Conservation (phyloP, 164 flowering plant species). For the Kingdonia uniflora region DNA sequence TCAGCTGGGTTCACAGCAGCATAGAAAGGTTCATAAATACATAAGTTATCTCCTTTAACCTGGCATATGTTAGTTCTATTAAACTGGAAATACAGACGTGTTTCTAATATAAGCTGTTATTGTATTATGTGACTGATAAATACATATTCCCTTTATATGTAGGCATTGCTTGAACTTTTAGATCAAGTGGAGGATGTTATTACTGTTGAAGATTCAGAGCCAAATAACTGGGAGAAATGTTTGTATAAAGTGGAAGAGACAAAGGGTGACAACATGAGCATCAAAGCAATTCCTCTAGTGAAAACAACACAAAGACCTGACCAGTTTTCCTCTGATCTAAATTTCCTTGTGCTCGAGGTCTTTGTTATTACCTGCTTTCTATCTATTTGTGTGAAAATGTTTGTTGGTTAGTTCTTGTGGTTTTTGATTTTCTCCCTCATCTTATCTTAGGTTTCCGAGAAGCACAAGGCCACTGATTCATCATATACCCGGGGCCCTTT, state of each 20-base stretch:
- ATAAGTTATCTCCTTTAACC: too few relatives aligned
- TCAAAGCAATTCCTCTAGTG: conserved; percentile 13
- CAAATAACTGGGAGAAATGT: conserved; percentile 12
- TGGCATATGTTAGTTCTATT: too few relatives aligned
- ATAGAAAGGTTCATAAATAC: conserved; percentile 53
- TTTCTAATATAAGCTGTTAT: neutral
- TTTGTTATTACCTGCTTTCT: neutral
- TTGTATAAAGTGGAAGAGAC: conserved; percentile 13
- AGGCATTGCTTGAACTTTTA: conserved; percentile 89
- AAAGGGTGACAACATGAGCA: conserved; percentile 2
- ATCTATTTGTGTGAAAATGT: neutral
- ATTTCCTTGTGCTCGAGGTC: conserved; percentile 88
- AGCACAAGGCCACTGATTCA: conserved; percentile 29
- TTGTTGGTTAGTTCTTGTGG: neutral
- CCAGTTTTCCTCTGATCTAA: conserved; percentile 13
- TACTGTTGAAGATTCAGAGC: conserved; percentile 42
- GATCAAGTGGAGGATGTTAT: conserved; percentile 96
- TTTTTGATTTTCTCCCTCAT: conserved; percentile 10
- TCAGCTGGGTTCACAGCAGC: conserved; percentile 44
- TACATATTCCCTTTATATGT: neutral
- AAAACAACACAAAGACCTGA: conserved; percentile 11
- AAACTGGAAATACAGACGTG: neutral
- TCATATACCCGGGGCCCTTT: conserved; percentile 23
- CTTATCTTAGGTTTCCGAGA: conserved; percentile 66
- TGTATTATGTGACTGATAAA: neutral